Evolutionary conservation across 306 rosid species (phyloP).

Genomic region (Acacia acuminata): DNA sequence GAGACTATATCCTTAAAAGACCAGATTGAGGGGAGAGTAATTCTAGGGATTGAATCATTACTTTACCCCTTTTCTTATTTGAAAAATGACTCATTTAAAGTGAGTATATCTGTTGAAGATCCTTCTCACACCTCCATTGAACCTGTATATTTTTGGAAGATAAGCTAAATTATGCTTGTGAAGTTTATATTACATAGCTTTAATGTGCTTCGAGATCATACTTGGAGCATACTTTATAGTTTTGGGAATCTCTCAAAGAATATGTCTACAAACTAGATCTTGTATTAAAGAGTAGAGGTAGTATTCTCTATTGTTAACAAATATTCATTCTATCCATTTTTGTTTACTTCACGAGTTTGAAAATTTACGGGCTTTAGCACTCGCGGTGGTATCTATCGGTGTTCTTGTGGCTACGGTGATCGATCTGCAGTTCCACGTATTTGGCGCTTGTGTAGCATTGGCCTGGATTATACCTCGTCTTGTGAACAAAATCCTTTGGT

Average conservation of each 20-base stretch:
- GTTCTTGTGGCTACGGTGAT: slow-evolving; percentile 82
- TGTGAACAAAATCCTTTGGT: slow-evolving; percentile 84
- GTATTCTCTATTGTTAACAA: not conserved
- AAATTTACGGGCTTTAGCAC: slow-evolving; percentile 67
- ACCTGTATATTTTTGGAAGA: not conserved
- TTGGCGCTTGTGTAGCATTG: slow-evolving; percentile 78
- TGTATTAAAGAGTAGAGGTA: too few relatives aligned
- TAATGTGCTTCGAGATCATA: not conserved
- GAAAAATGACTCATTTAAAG: too few relatives aligned
- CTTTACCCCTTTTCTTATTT: too few relatives aligned
- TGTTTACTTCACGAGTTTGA: slow-evolving; percentile 6
- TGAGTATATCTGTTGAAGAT: too few relatives aligned
- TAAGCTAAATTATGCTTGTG: not conserved
- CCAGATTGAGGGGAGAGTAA: too few relatives aligned
- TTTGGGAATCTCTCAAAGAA: slow-evolving; percentile 10
- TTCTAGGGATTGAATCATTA: too few relatives aligned
- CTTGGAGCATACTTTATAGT: not conserved
- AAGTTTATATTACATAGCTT: slow-evolving; percentile 6
- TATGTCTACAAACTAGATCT: too few relatives aligned
- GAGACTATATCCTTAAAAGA: too few relatives aligned
- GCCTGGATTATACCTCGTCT: slow-evolving; percentile 91
- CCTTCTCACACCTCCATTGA: too few relatives aligned
- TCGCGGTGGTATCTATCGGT: slow-evolving; percentile 75
- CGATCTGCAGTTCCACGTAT: slow-evolving; percentile 74
- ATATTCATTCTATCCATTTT: not conserved